These are phyloP conservation scores for Daedalea quercina DNA, from an alignment of 768 basidiomycete genomes.

Conservation along the genomic window DNA sequence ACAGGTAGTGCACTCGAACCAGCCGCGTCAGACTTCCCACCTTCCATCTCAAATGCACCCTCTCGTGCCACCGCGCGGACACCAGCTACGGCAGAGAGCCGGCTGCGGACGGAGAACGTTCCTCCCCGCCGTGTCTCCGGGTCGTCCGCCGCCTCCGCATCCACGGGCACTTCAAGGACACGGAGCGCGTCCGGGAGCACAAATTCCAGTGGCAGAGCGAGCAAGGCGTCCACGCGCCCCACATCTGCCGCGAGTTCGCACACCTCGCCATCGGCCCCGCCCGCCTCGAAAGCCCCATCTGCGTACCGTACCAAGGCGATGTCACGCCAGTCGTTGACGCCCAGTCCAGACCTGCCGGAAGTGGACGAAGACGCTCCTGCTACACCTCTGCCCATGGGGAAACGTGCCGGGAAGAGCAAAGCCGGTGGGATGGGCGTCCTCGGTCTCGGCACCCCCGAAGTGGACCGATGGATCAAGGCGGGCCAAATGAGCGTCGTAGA, in stretches of 20 bases:
- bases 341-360: constrained; percentile 16
- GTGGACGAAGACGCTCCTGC: constrained; percentile 17
- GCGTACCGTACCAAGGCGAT: neutral
- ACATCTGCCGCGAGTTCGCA: neutral
- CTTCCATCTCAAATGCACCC: neutral
- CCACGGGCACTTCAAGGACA: constrained; percentile 2
- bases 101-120: neutral
- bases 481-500: constrained; percentile 24
- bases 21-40: neutral
- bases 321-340: constrained; percentile 13
- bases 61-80: constrained; percentile 10
- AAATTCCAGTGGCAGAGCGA: constrained; percentile 1
- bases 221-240: constrained; percentile 9
- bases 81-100: neutral
- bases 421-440: constrained; percentile 25
- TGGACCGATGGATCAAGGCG: constrained; percentile 43
- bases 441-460: constrained; percentile 48
- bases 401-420: constrained; percentile 16
- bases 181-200: constrained; percentile 9
- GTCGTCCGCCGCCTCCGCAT: constrained; percentile 7
- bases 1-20: neutral
- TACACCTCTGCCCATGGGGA: constrained; percentile 24
- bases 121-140: neutral
- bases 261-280: constrained; percentile 2
- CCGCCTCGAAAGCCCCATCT: neutral